These are phyloP conservation scores for Psilocybe azurescens DNA, from an alignment of 768 basidiomycete species.

Conservation along the genomic window DNA sequence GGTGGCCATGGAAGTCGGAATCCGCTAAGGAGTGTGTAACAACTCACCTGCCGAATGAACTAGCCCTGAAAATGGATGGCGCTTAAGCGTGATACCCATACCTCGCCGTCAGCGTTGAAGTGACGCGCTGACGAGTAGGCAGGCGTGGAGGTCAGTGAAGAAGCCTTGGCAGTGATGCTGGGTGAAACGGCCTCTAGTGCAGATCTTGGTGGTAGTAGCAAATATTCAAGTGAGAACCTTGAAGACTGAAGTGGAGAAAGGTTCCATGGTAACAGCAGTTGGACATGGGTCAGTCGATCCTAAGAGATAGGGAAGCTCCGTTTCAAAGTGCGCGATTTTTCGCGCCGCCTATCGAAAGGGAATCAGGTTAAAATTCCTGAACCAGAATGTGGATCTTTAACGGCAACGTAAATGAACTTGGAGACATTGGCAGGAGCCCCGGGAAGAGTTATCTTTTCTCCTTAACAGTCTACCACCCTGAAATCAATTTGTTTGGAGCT, in stretches of 20 bases:
- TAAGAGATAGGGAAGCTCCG: conserved; percentile 79
- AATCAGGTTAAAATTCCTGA: conserved; percentile 81
- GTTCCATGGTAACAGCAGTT: conserved; percentile 88
- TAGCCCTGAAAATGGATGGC: conserved; percentile 93
- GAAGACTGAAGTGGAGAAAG: conserved; percentile 90
- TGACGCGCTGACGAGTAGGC: conserved; percentile 78
- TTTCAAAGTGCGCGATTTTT: conserved; percentile 71
- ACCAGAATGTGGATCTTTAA: conserved; percentile 74
- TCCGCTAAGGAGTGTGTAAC: conserved; percentile 38
- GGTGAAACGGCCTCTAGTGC: conserved; percentile 75
- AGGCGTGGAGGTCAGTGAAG: conserved; percentile 80
- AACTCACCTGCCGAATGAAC: conserved; percentile 92
- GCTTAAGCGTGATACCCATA: conserved; percentile 88
- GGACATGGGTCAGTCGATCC: conserved; percentile 87
- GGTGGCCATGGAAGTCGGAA: conserved; percentile 23
- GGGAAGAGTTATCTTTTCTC: conserved; percentile 84
- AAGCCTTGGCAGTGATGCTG: conserved; percentile 74
- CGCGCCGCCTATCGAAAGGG: conserved; percentile 75
- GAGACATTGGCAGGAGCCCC: conserved; percentile 68
- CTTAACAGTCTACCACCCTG: conserved; percentile 75
- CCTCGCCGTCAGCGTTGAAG: conserved; percentile 77
- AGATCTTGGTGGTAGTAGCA: conserved; percentile 91
- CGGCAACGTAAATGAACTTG: conserved; percentile 74
- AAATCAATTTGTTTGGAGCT: conserved; percentile 78
- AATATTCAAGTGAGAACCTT: conserved; percentile 88